Conservation (phyloP, 2,329 filamentous ascomycete genomes). For the Lojkania enalia region DNA sequence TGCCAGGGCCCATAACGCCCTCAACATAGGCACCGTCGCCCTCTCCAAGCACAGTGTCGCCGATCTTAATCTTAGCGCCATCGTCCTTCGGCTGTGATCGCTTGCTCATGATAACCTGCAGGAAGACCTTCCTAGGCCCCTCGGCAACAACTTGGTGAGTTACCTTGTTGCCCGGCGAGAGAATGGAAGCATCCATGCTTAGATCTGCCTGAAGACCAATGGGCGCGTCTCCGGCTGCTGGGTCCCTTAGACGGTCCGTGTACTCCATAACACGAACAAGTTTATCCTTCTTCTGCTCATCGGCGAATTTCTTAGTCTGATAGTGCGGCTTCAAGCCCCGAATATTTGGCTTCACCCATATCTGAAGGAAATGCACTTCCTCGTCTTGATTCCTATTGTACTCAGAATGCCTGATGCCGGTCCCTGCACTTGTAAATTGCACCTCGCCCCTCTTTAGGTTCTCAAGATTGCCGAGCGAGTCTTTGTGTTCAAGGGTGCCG, state of each 20-base stretch:
- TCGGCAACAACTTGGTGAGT: constrained; percentile 72
- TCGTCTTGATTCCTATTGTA: constrained; percentile 73
- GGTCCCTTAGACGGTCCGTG: constrained; percentile 64
- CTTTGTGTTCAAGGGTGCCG: constrained; percentile 84
- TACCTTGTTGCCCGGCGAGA: constrained; percentile 67
- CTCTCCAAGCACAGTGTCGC: constrained; percentile 70
- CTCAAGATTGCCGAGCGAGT: constrained; percentile 72
- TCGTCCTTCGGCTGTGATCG: constrained; percentile 63
- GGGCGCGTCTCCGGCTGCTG: constrained; percentile 63
- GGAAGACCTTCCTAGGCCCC: constrained; percentile 70
- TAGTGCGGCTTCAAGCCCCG: constrained; percentile 73
- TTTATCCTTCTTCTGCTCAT: constrained; percentile 70
- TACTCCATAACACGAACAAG: constrained; percentile 79
- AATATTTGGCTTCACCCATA: constrained; percentile 83
- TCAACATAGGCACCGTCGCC: constrained; percentile 82
- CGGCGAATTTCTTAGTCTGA: constrained; percentile 72
- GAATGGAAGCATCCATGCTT: constrained; percentile 77
- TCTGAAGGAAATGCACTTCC: constrained; percentile 83
- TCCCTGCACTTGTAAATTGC: constrained; percentile 88
- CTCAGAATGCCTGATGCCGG: constrained; percentile 77
- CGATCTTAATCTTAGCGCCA: constrained; percentile 69
- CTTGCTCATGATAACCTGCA: constrained; percentile 74
- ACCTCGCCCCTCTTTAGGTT: constrained; percentile 81
- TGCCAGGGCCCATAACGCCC: constrained; percentile 46
- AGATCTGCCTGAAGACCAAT: constrained; percentile 86